These are phyloP conservation scores for Pseudogymnoascus sp. DNA, from an alignment of 2,329 filamentous ascomycete species.

Conservation along the genomic window DNA sequence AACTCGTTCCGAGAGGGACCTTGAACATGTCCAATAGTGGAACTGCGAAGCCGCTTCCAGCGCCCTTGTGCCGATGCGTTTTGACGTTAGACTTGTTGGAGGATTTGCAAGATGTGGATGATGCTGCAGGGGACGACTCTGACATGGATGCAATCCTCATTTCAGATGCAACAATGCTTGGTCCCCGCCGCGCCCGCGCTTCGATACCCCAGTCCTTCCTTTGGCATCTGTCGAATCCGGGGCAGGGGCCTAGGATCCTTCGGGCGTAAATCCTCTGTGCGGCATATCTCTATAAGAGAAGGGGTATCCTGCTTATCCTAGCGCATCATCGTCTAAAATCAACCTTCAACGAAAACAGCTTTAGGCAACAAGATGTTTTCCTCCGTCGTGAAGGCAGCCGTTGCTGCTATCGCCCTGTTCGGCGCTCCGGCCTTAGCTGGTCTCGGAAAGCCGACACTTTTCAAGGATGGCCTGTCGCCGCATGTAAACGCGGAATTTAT, in stretches of 20 bases:
- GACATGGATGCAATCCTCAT: conserved; percentile 6
- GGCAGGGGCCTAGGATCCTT: background rate
- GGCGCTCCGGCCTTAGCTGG: background rate
- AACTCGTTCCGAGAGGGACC: background rate
- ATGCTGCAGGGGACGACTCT: background rate
- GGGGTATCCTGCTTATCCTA: background rate
- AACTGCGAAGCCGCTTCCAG: background rate
- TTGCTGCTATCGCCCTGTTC: background rate
- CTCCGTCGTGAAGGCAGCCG: background rate
- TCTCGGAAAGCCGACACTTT: conserved; percentile 4
- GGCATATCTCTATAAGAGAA: background rate
- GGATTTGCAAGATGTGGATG: background rate
- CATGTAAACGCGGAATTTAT: background rate
- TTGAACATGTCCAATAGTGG: background rate
- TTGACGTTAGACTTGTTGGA: background rate
- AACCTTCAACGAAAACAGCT: background rate
- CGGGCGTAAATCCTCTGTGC: background rate
- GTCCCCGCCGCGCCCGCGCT: background rate
- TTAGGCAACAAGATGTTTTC: background rate
- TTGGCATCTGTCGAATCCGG: background rate
- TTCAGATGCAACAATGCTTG: background rate
- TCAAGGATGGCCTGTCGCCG: background rate
- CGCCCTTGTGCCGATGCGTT: background rate
- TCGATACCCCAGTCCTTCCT: background rate
- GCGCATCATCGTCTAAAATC: background rate